phyloP scores from a whole-genome alignment of 768 basidiomycete genomes.

The Podaxis mareebaensis region DNA sequence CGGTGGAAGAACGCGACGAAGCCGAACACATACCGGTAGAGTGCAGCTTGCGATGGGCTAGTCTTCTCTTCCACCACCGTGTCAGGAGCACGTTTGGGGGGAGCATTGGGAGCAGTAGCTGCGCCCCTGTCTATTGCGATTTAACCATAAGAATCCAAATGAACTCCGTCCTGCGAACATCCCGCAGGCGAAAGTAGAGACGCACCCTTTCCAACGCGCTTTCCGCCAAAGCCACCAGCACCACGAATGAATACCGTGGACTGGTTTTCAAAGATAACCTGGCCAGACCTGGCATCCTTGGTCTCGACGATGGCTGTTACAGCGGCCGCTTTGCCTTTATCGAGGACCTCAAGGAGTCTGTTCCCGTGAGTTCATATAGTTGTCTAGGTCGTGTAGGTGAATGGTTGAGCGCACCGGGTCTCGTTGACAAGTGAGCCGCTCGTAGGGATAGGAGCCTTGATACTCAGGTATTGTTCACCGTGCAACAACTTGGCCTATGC shows the following conservation, averaged over 20 bases:
- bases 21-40: conserved; percentile 70
- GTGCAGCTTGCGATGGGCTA: conserved; percentile 73
- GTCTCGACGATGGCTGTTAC: conserved; percentile 81
- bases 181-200: neutral
- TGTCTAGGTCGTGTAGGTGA: neutral
- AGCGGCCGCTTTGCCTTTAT: conserved; percentile 93
- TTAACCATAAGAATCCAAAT: neutral
- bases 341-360: conserved; percentile 77
- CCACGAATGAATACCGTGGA: conserved; percentile 91
- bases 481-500: conserved; percentile 91
- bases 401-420: conserved; percentile 50
- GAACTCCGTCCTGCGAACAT: neutral
- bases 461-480: conserved; percentile 93
- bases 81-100: conserved; percentile 85
- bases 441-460: conserved; percentile 86
- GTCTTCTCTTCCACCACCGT: conserved; percentile 90
- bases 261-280: conserved; percentile 89
- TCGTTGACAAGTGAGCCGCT: conserved; percentile 77
- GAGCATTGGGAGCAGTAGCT: conserved; percentile 77
- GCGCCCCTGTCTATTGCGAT: conserved; percentile 75
- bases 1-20: neutral
- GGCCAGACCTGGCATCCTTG: conserved; percentile 74
- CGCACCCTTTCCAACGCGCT: conserved; percentile 75
- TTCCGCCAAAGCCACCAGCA: conserved; percentile 95
- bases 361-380: neutral